phyloP scores from a whole-genome alignment of 2,329 filamentous ascomycete species.

The Byssothecium circinans region DNA sequence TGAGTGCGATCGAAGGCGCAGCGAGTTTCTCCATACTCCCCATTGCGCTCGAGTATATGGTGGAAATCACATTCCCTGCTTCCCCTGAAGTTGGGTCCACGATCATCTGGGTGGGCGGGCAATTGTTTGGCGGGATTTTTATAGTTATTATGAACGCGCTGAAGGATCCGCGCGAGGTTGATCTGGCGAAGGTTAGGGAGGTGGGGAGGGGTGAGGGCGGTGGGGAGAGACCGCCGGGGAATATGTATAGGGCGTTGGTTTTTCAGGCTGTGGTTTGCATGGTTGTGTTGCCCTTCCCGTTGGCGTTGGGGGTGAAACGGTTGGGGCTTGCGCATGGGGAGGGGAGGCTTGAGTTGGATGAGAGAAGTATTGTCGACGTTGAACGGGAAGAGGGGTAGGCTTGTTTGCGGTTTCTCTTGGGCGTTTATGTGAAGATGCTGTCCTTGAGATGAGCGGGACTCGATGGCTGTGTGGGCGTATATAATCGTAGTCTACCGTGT shows the following conservation, averaged over 20 bases:
- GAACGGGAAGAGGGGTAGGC: conserved; percentile 23
- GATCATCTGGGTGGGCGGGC: conserved; percentile 82
- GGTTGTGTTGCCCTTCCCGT: conserved; percentile 65
- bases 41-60: conserved; percentile 81
- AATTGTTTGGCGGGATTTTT: conserved; percentile 82
- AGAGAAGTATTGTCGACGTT: conserved; percentile 21
- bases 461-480: neutral
- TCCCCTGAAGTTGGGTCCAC: conserved; percentile 83
- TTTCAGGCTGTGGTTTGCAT: conserved; percentile 76
- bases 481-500: neutral
- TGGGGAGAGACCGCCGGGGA: conserved; percentile 57
- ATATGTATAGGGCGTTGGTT: conserved; percentile 75
- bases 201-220: conserved; percentile 20
- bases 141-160: conserved; percentile 81
- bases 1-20: conserved; percentile 77
- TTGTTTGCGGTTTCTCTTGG: conserved; percentile 11
- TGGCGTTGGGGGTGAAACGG: conserved; percentile 63
- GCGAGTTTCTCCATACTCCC: conserved; percentile 79
- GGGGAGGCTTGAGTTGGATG: conserved; percentile 39
- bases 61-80: conserved; percentile 84
- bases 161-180: conserved; percentile 43
- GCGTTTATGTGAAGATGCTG: neutral
- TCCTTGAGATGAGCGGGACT: neutral
- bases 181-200: conserved; percentile 32
- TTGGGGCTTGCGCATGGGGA: conserved; percentile 58